A percentile compares a stretch with the other conserved stretches of the same genome.
phyloP scores from a whole-genome alignment of 805 yeast species.

The Candida railenensis region DNA sequence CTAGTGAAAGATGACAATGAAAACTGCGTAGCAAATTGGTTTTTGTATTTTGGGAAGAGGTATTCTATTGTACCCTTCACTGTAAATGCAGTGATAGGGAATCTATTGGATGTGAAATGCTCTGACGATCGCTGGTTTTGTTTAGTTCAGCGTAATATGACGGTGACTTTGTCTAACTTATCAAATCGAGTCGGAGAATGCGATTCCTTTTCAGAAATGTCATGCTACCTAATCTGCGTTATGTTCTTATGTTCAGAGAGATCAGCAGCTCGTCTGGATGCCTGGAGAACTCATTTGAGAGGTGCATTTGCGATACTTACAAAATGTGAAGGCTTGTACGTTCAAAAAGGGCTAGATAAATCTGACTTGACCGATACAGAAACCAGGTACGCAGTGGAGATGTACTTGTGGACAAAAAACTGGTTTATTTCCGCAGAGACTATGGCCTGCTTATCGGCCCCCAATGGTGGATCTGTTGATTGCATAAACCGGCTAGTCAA shows the following conservation, averaged over 20 bases:
- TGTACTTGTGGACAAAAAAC: slow-evolving; percentile 6
- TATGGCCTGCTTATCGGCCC: slow-evolving; percentile 6
- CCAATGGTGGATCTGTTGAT: slow-evolving; percentile 3
- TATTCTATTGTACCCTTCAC: slow-evolving; percentile 1
- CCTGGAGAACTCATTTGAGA: slow-evolving; percentile 5
- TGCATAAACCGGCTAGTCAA: background rate
- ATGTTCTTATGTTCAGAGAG: slow-evolving; percentile 7
- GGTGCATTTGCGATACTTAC: slow-evolving; percentile 4
- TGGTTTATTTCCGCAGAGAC: slow-evolving; percentile 5
- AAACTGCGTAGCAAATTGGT: slow-evolving; percentile 2
- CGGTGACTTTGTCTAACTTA: background rate
- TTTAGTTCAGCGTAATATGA: slow-evolving; percentile 1
- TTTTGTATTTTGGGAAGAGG: slow-evolving; percentile 3
- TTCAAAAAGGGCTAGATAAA: background rate
- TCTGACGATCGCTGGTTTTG: slow-evolving; percentile 4
- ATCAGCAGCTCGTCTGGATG: slow-evolving; percentile 1
- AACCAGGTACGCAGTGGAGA: background rate
- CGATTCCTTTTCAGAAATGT: slow-evolving; percentile 4
- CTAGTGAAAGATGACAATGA: slow-evolving; percentile 1
- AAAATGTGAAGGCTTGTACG: slow-evolving; percentile 2
- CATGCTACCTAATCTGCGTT: slow-evolving; percentile 5
- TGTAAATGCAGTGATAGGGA: slow-evolving; percentile 3
- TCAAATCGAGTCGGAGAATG: background rate
- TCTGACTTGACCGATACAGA: background rate
- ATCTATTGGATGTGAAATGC: background rate